These are phyloP conservation scores for Aspergillus alliaceus DNA, from an alignment of 2,329 filamentous ascomycete species.

Conservation along the genomic window DNA sequence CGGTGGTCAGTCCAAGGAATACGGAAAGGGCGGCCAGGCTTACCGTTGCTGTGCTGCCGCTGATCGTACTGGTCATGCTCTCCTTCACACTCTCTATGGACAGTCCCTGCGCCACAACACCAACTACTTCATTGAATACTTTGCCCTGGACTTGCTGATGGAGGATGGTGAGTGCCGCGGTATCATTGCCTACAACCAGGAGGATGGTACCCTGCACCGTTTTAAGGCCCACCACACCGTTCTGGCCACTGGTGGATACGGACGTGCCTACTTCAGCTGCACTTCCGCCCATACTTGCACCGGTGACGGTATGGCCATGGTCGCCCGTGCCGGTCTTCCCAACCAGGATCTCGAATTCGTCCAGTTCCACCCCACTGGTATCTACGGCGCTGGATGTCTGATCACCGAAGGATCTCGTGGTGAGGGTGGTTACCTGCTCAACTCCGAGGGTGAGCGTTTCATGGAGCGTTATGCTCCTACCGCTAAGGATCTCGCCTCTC, in stretches of 20 bases:
- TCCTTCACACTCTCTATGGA: slow-evolving; percentile 97
- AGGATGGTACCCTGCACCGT: slow-evolving; percentile 95
- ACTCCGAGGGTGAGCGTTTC: slow-evolving; percentile 97
- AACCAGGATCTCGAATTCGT: slow-evolving; percentile 99
- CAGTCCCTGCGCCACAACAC: slow-evolving; percentile 97
- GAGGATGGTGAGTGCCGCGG: slow-evolving; percentile 95
- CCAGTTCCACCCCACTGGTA: slow-evolving; percentile 98
- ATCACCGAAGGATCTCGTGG: slow-evolving; percentile 98
- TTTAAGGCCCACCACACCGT: slow-evolving; percentile 98
- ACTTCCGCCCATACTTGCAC: slow-evolving; percentile 98
- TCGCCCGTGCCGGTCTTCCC: slow-evolving; percentile 92
- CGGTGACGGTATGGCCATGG: slow-evolving; percentile 99
- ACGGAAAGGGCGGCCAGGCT: slow-evolving; percentile 93
- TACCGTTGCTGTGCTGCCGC: slow-evolving; percentile 96
- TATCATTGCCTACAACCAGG: slow-evolving; percentile 97
- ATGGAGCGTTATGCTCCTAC: slow-evolving; percentile 99
- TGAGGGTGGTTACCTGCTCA: slow-evolving; percentile 96
- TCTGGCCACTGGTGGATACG: slow-evolving; percentile 94
- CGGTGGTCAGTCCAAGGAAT: slow-evolving; percentile 94
- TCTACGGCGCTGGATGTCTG: slow-evolving; percentile 96
- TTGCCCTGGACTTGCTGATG: slow-evolving; percentile 96
- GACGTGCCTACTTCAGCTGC: slow-evolving; percentile 96
- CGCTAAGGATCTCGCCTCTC: slow-evolving; percentile 93
- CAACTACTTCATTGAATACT: slow-evolving; percentile 99
- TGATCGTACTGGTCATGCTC: slow-evolving; percentile 94